These are phyloP conservation scores for Penicillium sp. DNA, from an alignment of 2,329 filamentous ascomycete genomes.

Conservation along the genomic window DNA sequence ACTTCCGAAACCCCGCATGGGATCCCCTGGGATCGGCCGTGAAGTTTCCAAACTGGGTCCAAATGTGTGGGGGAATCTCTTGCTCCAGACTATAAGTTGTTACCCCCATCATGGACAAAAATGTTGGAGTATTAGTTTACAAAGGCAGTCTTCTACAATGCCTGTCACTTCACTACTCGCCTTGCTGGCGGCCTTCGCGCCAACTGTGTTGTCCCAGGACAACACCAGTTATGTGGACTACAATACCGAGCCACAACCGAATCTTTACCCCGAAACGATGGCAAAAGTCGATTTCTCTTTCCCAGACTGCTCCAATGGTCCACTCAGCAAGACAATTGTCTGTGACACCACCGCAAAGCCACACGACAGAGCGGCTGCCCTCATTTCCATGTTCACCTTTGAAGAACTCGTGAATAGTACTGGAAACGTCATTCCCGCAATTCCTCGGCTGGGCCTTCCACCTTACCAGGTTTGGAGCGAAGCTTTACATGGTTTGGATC, in stretches of 20 bases:
- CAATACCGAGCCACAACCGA: constrained; percentile 26
- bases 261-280: constrained; percentile 23
- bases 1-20: constrained; percentile 5
- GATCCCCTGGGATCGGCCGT: constrained; percentile 22
- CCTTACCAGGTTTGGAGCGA: constrained; percentile 61
- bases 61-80: neutral
- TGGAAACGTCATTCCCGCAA: constrained; percentile 51
- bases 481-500: constrained; percentile 63
- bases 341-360: constrained; percentile 49
- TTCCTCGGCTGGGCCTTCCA: constrained; percentile 57
- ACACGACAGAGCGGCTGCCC: constrained; percentile 47
- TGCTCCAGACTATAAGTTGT: neutral
- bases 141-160: constrained; percentile 15
- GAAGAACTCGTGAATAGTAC: constrained; percentile 59
- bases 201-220: constrained; percentile 26
- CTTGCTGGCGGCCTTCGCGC: constrained; percentile 24
- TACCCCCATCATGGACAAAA: neutral
- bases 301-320: constrained; percentile 54
- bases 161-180: constrained; percentile 17
- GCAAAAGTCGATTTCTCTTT: constrained; percentile 35
- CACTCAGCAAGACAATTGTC: constrained; percentile 51
- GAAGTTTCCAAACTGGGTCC: constrained; percentile 3
- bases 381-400: constrained; percentile 53
- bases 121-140: neutral
- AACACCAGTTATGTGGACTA: constrained; percentile 32